Base-by-base conservation (phyloP, 371 early-diverging fungal genomes). In the Lichtheimia ramosa region DNA sequence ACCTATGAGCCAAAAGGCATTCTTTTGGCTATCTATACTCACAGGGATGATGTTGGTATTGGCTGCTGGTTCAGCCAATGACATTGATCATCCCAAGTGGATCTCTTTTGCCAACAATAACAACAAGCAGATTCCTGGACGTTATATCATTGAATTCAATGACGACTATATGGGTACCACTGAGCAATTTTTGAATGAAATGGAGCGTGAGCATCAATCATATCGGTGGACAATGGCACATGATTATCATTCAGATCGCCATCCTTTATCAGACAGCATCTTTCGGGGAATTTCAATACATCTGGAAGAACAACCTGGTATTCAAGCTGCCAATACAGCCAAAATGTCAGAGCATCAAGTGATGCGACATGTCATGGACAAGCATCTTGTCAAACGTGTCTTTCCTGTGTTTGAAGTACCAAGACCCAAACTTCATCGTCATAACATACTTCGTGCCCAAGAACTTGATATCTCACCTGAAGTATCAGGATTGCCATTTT, bases 91-190 rank as follows among this genome's bases (percentile, higher is more conserved):
- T 59, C 59, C 59, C 25, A 59, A 59, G 25, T 59, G 59, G 59
- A 48, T 51, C 3, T 34, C 34, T 34, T 8, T 34, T 34, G 27
- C 59, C 10, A 42, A 18, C 43, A 49, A 20, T 25, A 50, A n/a
- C 34, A 25, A 7, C 3, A 24, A 24, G 5, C 46, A 50, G 16
- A 42, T 77, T n/a, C 65, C 77, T 12, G 71, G 71, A 3, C 61
- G 74, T 16, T 77, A 65, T 42, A 77, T 77, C 18, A 65, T 73
- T 27, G 77, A 77, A 50, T 73, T 77, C 39, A 64, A 58, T 5
- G 63, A 72, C 23, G 16, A 25, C 5, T 71, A 59, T 48, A 12
- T 48, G 14, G 74, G 74, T 5, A 59, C 64, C 4, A 57, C 71
- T 3, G 24, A 58, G 3, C 61, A 68, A 14, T 69, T 71, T 60